These are phyloP conservation scores for Xylariaceae sp. DNA, from an alignment of 2,329 filamentous ascomycete genomes.

Conservation along the genomic window DNA sequence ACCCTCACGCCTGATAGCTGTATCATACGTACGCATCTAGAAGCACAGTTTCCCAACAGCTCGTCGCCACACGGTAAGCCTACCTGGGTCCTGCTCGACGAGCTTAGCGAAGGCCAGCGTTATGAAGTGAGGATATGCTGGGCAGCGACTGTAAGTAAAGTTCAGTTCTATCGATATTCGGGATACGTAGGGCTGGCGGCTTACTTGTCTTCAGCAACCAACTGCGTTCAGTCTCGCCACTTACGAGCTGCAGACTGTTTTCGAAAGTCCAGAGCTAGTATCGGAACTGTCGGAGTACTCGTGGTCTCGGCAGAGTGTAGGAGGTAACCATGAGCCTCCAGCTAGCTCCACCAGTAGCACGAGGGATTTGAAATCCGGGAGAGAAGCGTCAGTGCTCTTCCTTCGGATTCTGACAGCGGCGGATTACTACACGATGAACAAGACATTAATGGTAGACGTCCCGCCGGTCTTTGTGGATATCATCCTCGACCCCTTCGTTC, in stretches of 20 bases:
- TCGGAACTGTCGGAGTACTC: conserved; percentile 67
- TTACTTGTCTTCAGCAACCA: conserved; percentile 67
- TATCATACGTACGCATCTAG: conserved; percentile 64
- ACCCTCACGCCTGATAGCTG: conserved; percentile 61
- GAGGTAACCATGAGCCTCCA: conserved; percentile 10
- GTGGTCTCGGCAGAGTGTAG: conserved; percentile 47
- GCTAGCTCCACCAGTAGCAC: conserved; percentile 6
- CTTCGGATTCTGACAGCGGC: conserved; percentile 76
- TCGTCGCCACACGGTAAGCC: conserved; percentile 58
- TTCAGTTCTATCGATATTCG: background rate
- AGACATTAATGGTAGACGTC: conserved; percentile 72
- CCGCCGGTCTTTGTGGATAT: conserved; percentile 76
- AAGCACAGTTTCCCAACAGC: conserved; percentile 67
- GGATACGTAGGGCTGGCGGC: conserved; percentile 8
- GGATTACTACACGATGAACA: conserved; percentile 80
- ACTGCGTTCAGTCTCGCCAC: conserved; percentile 75
- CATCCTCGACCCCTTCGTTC: conserved; percentile 83
- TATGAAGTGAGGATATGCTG: conserved; percentile 95
- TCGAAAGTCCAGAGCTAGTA: conserved; percentile 64
- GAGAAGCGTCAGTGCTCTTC: conserved; percentile 61
- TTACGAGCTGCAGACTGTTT: conserved; percentile 62
- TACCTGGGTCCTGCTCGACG: conserved; percentile 79
- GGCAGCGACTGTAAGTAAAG: conserved; percentile 77
- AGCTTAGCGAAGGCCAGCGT: conserved; percentile 69
- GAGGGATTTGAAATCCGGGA: conserved; percentile 18